Conservation (phyloP, 2,329 filamentous ascomycete genomes). For the Diplocarpon rosae region DNA sequence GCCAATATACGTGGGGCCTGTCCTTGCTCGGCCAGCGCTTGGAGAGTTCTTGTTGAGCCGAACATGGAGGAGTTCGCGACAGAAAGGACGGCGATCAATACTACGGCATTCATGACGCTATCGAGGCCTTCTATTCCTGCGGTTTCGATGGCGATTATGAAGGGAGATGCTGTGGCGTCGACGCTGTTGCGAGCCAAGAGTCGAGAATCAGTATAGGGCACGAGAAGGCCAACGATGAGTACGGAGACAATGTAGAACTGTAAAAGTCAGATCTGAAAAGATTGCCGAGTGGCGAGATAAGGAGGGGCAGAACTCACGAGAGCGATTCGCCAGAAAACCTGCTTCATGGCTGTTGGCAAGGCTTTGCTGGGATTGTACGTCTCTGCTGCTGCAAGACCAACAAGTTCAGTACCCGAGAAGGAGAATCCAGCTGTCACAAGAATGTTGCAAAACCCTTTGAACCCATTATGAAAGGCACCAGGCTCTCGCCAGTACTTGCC, state of each 20-base stretch:
- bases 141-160: conserved; percentile 83
- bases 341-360: conserved; percentile 78
- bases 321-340: conserved; percentile 93
- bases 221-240: conserved; percentile 69
- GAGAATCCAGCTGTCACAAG: conserved; percentile 69
- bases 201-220: conserved; percentile 56
- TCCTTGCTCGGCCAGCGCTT: conserved; percentile 77
- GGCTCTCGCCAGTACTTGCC: conserved; percentile 66
- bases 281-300: too few species aligned
- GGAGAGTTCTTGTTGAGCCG: conserved; percentile 78
- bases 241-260: conserved; percentile 78
- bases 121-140: conserved; percentile 73
- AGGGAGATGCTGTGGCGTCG: conserved; percentile 71
- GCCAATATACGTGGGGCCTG: conserved; percentile 69
- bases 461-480: conserved; percentile 72
- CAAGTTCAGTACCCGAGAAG: conserved; percentile 67
- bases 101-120: conserved; percentile 86
- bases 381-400: conserved; percentile 68
- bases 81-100: conserved; percentile 79
- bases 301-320: conserved; percentile 39
- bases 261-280: too few species aligned
- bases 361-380: conserved; percentile 71
- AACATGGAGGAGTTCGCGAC: conserved; percentile 91
- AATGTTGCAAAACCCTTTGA: conserved; percentile 68
- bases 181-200: conserved; percentile 50